These are phyloP conservation scores for Ascomycota sp. DNA, from an alignment of 2,329 filamentous ascomycete genomes.

Conservation along the genomic window DNA sequence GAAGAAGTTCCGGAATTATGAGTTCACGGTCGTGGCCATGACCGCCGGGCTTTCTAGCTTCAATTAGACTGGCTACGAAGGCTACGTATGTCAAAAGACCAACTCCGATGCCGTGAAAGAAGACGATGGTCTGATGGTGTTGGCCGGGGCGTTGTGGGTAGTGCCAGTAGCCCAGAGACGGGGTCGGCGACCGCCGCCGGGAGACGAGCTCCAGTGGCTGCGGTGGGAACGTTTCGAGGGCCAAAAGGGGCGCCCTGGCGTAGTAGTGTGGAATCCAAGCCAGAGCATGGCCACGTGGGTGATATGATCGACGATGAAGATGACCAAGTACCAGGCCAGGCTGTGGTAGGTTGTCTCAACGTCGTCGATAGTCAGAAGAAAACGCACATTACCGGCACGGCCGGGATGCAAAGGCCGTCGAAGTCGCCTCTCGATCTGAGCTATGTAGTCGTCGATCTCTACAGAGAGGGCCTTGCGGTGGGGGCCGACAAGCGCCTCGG, in stretches of 20 bases:
- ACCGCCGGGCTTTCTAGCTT: constrained; percentile 4
- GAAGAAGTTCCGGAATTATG: constrained; percentile 44
- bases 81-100: constrained; percentile 41
- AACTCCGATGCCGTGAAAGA: constrained; percentile 52
- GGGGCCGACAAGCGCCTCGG: constrained; percentile 6
- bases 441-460: constrained; percentile 26
- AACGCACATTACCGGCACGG: constrained; percentile 29
- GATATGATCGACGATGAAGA: constrained; percentile 32
- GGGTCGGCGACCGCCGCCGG: constrained; percentile 23
- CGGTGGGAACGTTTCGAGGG: constrained; percentile 31
- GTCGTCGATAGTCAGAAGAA: constrained; percentile 46
- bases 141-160: constrained; percentile 30
- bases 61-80: constrained; percentile 32
- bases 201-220: constrained; percentile 29
- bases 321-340: constrained; percentile 40
- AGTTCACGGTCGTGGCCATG: constrained; percentile 17
- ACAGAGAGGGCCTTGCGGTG: constrained; percentile 12
- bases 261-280: constrained; percentile 32
- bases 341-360: constrained; percentile 40
- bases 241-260: constrained; percentile 11
- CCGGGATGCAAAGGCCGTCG: constrained; percentile 31
- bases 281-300: constrained; percentile 23
- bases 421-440: constrained; percentile 30
- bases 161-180: constrained; percentile 42
- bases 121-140: constrained; percentile 35